Base-by-base conservation (phyloP, 2,329 filamentous ascomycete genomes). In the Verticillium isaacii region DNA sequence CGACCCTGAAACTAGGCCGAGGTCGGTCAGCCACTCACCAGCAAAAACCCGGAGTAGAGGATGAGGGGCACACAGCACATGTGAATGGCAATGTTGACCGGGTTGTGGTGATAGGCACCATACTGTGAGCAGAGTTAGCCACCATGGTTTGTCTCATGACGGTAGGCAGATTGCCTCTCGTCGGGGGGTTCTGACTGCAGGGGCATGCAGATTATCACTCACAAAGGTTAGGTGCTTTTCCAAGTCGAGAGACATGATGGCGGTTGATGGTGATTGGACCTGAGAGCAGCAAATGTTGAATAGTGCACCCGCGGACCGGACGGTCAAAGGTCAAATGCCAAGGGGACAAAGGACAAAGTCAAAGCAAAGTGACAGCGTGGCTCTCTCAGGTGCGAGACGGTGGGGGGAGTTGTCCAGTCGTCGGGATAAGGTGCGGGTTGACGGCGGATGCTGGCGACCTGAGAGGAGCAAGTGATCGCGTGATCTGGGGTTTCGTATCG, bases 211-310 rank as follows among this genome's bases (percentile, higher is more conserved):
- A 52, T 14, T 29, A 17, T 37, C 55, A 61, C 89, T 75, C 85
- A 95, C 91, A 78, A 93, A 93, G 76, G 86, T 86, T 70, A 95
- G 82, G 72, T 94, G 91, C 73, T 87, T 90, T 79, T 95, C 91
- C 59, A 95, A 83, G 71, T 93, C 89, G 71, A 95, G 84, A 68
- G 86, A 85, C 85, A 88, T 88, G 65, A 64, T 71, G 68, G 65
- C 59, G 60, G 62, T 63, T 64, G 54, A 32, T 34, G 12, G 54
- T 32, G 54, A 56, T 56, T 32, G 54, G 54, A 34, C 45, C 45
- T 14, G 45, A 52, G 45, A 52, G 45, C n/a, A 52, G 23, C 45
- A 52, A 52, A 52, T 52, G 45, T 52, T 52, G 45, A 52, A 52
- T 52, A 52, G 45, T 52, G 45, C 45, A 52, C 23, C 45, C 45